phyloP scores from a whole-genome alignment of 345 rosid genomes.

The Turnera subulata region DNA sequence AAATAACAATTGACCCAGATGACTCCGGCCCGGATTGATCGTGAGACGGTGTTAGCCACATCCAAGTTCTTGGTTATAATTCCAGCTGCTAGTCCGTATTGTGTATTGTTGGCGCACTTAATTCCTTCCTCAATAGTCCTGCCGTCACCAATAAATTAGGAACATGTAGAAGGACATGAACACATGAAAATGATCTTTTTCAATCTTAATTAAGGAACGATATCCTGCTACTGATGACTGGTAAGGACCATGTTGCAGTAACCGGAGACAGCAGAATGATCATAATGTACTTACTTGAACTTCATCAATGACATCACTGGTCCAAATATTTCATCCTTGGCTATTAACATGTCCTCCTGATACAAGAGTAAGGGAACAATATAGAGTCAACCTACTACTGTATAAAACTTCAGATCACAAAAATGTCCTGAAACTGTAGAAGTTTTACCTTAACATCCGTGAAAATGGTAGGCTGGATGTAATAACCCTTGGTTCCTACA shows the following conservation, averaged over 20 bases:
- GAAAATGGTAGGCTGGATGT: slow-evolving; percentile 63
- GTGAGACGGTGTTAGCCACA: slow-evolving; percentile 58
- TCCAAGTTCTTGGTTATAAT: slow-evolving; percentile 58
- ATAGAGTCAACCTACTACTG: too few relatives aligned
- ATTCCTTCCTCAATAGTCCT: slow-evolving; percentile 76
- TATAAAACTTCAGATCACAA: background rate
- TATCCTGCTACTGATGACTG: too few relatives aligned
- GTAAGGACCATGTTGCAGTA: too few relatives aligned
- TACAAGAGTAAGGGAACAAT: background rate
- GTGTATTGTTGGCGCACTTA: slow-evolving; percentile 54
- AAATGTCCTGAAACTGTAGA: background rate
- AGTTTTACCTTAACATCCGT: slow-evolving; percentile 50
- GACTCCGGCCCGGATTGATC: slow-evolving; percentile 61
- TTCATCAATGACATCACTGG: slow-evolving; percentile 73
- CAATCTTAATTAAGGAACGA: too few relatives aligned
- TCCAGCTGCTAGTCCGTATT: slow-evolving; percentile 79
- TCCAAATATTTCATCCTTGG: slow-evolving; percentile 73
- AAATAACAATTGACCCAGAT: slow-evolving; percentile 73
- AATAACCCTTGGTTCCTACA: slow-evolving; percentile 51
- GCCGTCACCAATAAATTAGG: background rate
- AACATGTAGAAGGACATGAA: background rate
- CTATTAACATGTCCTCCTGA: slow-evolving; percentile 73
- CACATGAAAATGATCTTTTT: too few relatives aligned
- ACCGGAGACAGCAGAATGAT: too few relatives aligned
- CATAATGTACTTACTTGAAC: slow-evolving; percentile 46